These are phyloP conservation scores for Saccharomyces hybrid DNA, from an alignment of 1,139 yeast species.

Conservation along the genomic window DNA sequence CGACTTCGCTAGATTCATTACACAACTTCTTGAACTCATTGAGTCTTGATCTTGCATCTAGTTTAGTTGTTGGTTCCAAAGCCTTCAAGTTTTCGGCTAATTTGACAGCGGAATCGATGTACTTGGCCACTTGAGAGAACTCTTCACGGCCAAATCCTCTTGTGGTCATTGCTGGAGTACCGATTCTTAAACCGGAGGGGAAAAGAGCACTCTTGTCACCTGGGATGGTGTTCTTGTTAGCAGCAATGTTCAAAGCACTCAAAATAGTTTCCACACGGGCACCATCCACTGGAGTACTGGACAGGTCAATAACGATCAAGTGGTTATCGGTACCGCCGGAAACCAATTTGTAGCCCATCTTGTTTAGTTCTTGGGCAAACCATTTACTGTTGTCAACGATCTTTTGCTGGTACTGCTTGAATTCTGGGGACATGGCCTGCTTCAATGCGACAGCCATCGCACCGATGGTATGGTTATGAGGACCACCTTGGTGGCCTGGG, in stretches of 20 bases:
- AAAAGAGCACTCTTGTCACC: slow-evolving; percentile 92
- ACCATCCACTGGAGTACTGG: slow-evolving; percentile 85
- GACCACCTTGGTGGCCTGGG: slow-evolving; percentile 99
- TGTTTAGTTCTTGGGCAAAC: slow-evolving; percentile 62
- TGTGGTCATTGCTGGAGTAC: slow-evolving; percentile 98
- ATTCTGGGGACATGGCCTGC: slow-evolving; percentile 83
- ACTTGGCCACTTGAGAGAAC: slow-evolving; percentile 69
- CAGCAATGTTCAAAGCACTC: slow-evolving; percentile 86
- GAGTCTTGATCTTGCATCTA: slow-evolving; percentile 58
- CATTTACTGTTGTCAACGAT: slow-evolving; percentile 74
- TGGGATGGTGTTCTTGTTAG: slow-evolving; percentile 92
- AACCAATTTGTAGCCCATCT: slow-evolving; percentile 69
- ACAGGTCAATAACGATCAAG: slow-evolving; percentile 76
- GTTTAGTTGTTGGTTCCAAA: slow-evolving; percentile 39
- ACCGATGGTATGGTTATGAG: slow-evolving; percentile 95
- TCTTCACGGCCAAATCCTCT: slow-evolving; percentile 82
- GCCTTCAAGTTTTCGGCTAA: slow-evolving; percentile 53
- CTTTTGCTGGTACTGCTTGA: slow-evolving; percentile 72
- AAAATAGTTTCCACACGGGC: slow-evolving; percentile 90
- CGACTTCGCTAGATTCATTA: slow-evolving; percentile 49
- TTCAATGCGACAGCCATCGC: slow-evolving; percentile 92
- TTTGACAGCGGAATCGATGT: slow-evolving; percentile 71
- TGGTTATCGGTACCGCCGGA: slow-evolving; percentile 95
- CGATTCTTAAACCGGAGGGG: slow-evolving; percentile 94
- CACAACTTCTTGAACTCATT: slow-evolving; percentile 60